Evolutionary conservation across 345 rosid genomes (phyloP), one percentile per base, ranked within the genome.

Genomic region (Citrus unshiu): DNA sequence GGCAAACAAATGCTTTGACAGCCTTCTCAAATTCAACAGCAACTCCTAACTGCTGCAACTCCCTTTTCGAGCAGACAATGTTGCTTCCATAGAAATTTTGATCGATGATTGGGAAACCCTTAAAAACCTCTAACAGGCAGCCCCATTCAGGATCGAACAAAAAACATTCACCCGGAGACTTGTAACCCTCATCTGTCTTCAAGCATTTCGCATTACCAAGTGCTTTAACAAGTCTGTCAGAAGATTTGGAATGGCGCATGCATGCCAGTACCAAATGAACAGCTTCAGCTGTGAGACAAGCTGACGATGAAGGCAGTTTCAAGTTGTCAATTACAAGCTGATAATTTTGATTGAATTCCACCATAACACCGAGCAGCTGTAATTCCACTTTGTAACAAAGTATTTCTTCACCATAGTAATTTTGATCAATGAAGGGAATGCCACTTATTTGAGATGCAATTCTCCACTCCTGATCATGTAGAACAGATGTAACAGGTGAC

Each of bases 401-500:
- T 49, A 85, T 64, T 61, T 78, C 80, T 37, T 80, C 77, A 61
- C 93, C 90, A 61, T 90, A 92, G 74, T 67, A 77, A 34, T 60
- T 69, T 35, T 37, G 64, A 73, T 89, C 91, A 9, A 93, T 72
- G 75, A 90, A 86, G 3, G 95, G 95, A 13, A 89, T 80, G 57
- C 91, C 71, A 37, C 93, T 86, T 68, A 93, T 78, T n/a, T 83
- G 79, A 16, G 76, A 72, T 13, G 95, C 93, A 69, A 67, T 68
- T 87, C 70, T 76, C 93, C 97, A 93, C 24, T 86, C 84, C 34
- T 85, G 64, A 65, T 82, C 78, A 10, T 69, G 84, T 74, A 93
- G 73, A 81, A 91, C 91, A 80, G 89, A 88, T 29, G 80, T 90
- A 37, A n/a, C 77, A 0, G 97, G 93, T 34, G 92, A 87, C 77